Percentiles rank a stretch among this genome's conserved stretches.
Conservation (phyloP, 2,329 filamentous ascomycete genomes). For the Alternaria sp. region DNA sequence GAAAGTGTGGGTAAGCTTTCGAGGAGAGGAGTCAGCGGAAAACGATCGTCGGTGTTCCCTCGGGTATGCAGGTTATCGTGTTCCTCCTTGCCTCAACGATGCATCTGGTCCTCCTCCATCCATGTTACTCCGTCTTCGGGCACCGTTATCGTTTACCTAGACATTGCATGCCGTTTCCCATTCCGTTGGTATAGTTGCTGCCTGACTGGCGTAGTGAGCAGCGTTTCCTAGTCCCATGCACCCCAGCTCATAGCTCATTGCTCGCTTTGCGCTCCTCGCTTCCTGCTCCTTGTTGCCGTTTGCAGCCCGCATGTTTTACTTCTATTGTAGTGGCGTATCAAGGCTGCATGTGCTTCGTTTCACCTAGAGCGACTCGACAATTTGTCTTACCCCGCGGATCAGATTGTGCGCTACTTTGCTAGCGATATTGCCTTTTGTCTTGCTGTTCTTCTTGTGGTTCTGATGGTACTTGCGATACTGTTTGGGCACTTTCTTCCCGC, state of each 20-base stretch:
- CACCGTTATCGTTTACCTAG: neutral
- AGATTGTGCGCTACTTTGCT: constrained; percentile 3
- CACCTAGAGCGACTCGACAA: constrained; percentile 3
- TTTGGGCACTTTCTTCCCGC: constrained; percentile 29
- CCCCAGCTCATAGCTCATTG: neutral
- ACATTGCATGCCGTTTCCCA: neutral
- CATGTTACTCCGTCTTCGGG: neutral
- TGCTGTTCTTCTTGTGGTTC: constrained; percentile 9
- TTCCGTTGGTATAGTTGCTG: neutral
- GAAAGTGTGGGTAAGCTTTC: neutral
- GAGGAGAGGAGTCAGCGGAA: neutral
- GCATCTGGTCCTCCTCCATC: neutral
- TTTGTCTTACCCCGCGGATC: constrained; percentile 7
- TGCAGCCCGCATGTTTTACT: neutral
- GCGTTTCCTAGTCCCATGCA: neutral
- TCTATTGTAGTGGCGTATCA: neutral
- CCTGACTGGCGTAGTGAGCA: neutral
- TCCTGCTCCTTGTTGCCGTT: neutral
- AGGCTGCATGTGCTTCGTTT: neutral
- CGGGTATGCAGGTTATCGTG: neutral
- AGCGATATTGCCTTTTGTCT: constrained; percentile 7
- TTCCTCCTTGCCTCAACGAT: neutral
- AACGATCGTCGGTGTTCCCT: neutral
- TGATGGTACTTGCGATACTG: constrained; percentile 25
- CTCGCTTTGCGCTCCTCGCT: neutral